These are phyloP conservation scores for Gillenia trifoliata DNA, from an alignment of 306 rosid genomes.

Conservation along the genomic window DNA sequence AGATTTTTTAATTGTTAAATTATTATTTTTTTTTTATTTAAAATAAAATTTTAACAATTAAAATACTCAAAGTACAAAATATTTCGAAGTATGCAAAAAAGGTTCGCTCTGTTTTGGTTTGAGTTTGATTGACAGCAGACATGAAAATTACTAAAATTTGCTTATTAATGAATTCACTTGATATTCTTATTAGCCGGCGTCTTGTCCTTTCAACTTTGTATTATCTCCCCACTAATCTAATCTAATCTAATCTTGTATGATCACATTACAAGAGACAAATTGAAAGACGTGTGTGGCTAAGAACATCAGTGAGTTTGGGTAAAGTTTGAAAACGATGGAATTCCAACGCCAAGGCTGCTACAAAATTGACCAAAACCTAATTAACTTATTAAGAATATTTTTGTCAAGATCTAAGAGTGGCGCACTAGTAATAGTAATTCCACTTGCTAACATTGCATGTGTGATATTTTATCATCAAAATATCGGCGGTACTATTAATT, in stretches of 20 bases:
- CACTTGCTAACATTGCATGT: too few species aligned
- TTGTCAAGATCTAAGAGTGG: too few species aligned
- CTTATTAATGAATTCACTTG: not conserved
- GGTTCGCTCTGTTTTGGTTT: not conserved
- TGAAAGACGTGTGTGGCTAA: not conserved
- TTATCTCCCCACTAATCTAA: not conserved
- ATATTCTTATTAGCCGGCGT: not conserved
- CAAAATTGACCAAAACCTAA: not conserved
- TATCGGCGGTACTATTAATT: too few species aligned
- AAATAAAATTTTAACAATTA: too few species aligned
- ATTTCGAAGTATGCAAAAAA: too few species aligned
- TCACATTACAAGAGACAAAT: conserved; percentile 17
- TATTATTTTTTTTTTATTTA: too few species aligned
- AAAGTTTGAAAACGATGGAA: conserved; percentile 14
- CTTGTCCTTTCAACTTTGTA: conserved; percentile 20
- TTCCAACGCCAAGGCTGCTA: not conserved
- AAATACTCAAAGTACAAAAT: too few species aligned
- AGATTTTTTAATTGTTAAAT: too few species aligned
- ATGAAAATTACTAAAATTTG: not conserved
- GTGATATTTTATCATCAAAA: too few species aligned
- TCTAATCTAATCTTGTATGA: not conserved
- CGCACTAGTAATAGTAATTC: too few species aligned
- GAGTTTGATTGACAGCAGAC: conserved; percentile 2
- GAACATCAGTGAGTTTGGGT: not conserved
- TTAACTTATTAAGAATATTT: not conserved